Percentiles rank a stretch among this genome's conserved stretches.
Conservation (phyloP, 192 early-diverging fungal species). For the Coemansia erecta region DNA sequence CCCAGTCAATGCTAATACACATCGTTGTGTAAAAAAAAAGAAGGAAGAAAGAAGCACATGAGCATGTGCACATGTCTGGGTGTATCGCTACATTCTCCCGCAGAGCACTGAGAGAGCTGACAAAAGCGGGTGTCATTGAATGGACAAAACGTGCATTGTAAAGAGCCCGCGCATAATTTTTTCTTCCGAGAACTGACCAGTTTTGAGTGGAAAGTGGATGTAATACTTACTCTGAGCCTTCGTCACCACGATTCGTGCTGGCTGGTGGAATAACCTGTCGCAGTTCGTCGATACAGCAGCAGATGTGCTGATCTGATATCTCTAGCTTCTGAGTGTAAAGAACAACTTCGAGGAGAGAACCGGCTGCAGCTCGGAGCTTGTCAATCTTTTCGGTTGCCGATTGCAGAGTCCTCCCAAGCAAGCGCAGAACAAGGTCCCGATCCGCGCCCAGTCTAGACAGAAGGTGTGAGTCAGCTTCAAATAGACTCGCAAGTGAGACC, state of each 20-base stretch:
- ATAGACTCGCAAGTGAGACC: constrained; percentile 55
- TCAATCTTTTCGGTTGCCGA: constrained; percentile 94
- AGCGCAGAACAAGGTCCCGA: constrained; percentile 41
- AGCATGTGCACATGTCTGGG: no score
- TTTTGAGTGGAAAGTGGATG: no score
- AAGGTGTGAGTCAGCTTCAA: constrained; percentile 20
- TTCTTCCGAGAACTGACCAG: no score
- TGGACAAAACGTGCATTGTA: no score
- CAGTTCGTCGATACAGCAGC: background rate
- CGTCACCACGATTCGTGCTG: background rate
- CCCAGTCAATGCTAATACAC: no score
- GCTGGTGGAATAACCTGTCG: background rate
- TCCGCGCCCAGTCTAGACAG: constrained; percentile 2
- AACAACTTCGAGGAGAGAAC: constrained; percentile 56
- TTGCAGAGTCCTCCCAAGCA: constrained; percentile 56
- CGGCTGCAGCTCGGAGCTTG: constrained; percentile 71
- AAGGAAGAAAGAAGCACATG: no score
- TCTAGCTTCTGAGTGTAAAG: constrained; percentile 18
- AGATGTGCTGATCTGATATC: background rate
- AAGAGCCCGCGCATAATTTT: no score
- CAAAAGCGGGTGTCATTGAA: no score
- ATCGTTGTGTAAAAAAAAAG: no score
- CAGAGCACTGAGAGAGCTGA: no score
- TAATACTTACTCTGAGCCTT: background rate
- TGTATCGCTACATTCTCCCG: no score